Base-by-base conservation (phyloP, 2,329 filamentous ascomycete genomes). In the Alternaria arbusti region DNA sequence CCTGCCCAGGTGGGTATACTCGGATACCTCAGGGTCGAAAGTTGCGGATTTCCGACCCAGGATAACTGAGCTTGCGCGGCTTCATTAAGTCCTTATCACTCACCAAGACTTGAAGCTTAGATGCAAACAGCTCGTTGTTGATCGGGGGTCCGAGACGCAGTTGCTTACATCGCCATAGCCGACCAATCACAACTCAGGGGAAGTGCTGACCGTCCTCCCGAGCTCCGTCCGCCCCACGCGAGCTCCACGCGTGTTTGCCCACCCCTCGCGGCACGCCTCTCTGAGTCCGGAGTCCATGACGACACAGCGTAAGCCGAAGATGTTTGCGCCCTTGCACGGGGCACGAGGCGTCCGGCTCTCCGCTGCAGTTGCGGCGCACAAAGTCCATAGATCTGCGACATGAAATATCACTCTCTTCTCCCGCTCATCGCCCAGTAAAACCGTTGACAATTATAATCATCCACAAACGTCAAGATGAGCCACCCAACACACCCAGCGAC, bases 401-500 rank as follows among this genome's bases (percentile, higher is more conserved):
- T 25, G 20, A 52, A 25, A 52, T 52, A 52, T 3, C 5, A 9
- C 17, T 22, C 32, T 11, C 1, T 15, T 17, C 11, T 3, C 5
- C 25, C 11, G 4, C 25, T 1, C n/a, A 11, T 22, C 3, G 26
- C 17, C 20, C 54, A n/a, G 43, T 22, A 25, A 32, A 8, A 20
- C n/a, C 20, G 25, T 2, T 3, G 3, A 5, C 22, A 5, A 28
- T 28, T 15, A 3, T 15, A 15, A 54, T 54, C 6, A 23, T 25
- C 43, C 15, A 5, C 28, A 50, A 20, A 36, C 25, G 17, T 25
- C 61, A 69, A 23, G 45, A 66, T 63, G 60, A 81, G 78, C 63
- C 82, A 83, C 67, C 83, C 83, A 57, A 71, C 77, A 45, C 83
- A 85, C 68, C 82, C 82, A 52, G 81, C 82, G 25, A 74, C 79